Percentiles rank a stretch among this genome's conserved stretches.
These are phyloP conservation scores for Fonticula alba DNA, from an alignment of 78 protist species.

Conservation along the genomic window DNA sequence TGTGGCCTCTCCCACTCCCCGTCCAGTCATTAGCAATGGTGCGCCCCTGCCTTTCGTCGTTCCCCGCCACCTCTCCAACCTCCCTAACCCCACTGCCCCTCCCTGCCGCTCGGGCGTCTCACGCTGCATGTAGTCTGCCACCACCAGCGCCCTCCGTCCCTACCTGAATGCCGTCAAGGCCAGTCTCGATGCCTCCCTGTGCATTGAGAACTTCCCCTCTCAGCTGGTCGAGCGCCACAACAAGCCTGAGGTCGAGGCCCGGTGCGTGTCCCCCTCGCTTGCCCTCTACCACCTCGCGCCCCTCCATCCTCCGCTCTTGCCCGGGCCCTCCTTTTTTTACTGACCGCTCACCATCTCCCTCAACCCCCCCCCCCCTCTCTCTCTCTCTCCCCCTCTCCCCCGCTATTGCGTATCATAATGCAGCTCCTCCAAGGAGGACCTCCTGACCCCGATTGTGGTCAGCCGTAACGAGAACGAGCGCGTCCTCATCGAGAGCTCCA, in stretches of 20 bases:
- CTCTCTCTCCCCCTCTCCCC: too few species aligned
- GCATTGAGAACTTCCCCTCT: slow-evolving; percentile 78
- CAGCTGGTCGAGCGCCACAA: slow-evolving; percentile 97
- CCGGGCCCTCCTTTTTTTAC: not conserved
- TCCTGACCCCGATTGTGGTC: slow-evolving; percentile 71
- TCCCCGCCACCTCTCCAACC: too few species aligned
- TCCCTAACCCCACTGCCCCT: too few species aligned
- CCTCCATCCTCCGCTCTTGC: not conserved
- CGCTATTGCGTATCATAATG: too few species aligned
- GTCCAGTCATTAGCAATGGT: too few species aligned
- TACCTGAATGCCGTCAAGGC: slow-evolving; percentile 62
- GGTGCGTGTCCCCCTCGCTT: slow-evolving; percentile 8
- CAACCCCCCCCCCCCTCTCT: not conserved
- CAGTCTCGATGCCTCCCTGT: slow-evolving; percentile 82
- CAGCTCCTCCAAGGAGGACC: slow-evolving; percentile 41
- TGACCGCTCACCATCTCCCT: not conserved
- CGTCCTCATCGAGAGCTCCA: slow-evolving; percentile 76
- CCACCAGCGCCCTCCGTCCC: slow-evolving; percentile 51
- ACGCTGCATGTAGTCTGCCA: too few species aligned
- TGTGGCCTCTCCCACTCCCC: too few species aligned
- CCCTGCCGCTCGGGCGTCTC: too few species aligned
- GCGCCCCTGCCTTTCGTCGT: too few species aligned
- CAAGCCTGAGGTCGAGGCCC: slow-evolving; percentile 94
- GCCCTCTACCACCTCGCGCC: not conserved
- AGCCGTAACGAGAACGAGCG: slow-evolving; percentile 63